Evolutionary conservation across 495 filamentous ascomycete genomes (phyloP), one percentile per base, ranked within the genome.

Genomic region (Amniculicola lignicola): DNA sequence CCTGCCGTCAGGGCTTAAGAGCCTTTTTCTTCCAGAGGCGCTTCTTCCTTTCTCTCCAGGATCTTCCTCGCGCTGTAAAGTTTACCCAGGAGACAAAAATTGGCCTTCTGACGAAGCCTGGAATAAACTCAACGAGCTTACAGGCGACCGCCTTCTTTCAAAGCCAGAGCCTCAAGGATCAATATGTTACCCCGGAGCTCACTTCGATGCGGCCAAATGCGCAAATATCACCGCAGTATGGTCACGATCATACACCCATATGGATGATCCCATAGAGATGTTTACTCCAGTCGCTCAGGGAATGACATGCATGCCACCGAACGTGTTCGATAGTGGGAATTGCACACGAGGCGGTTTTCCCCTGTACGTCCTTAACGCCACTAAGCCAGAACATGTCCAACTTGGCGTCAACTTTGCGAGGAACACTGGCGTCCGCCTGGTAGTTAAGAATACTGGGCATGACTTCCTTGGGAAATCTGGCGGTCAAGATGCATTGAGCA

Each of bases 361-460:
- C 4, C 72, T 68, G 31, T 85, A 84, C 49, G 77, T 80, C 4
- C 77, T 87, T 38, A 82, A 82, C 25, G 82, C 75, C 0, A 77
- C 69, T 27, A 78, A 65, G 6, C 77, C 77, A 11, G 72, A 72
- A 41, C 77, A 88, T 56, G 68, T 86, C 28, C 79, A 82, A 55
- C 69, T 77, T 7, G 79, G 79, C 0, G 76, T 87, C 23, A 80
- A 80, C 66, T 86, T 86, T 70, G 83, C 83, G 1, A 71, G 80
- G 36, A 78, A 85, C 15, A 71, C 70, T 18, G 77, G 79, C 15
- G 54, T 87, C 0, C 72, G 83, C 24, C 69, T 88, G 1, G 72
- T 82, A 0, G 74, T 87, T 48, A 86, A 84, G 71, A 88, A 87
- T 59, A 89, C 85, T 2, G 85, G 86, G 21, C 85, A 87, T 29